Base-by-base conservation (phyloP, 2,329 filamentous ascomycete species). In the Mycosphaerella sp. region DNA sequence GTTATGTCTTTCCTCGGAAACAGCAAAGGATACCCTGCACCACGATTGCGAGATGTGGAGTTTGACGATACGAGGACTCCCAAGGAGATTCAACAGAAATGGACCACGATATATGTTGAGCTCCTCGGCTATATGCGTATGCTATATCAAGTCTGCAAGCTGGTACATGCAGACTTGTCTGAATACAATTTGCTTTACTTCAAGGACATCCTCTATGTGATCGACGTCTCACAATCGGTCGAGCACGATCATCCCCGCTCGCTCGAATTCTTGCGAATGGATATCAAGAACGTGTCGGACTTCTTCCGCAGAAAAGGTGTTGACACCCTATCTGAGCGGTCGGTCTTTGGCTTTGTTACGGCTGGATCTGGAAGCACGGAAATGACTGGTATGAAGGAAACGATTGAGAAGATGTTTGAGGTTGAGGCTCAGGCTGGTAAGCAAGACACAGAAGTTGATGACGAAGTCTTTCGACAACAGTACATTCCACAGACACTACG, bases 111-210 rank as follows among this genome's bases (percentile, higher is more conserved):
- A 12, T 98, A 98, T 68, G 68, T 89, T 10, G 86, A 95, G 66
- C 77, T 96, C 3, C 72, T 98, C 12, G 82, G 85, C 16, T 84
- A 95, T 64, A 95, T 98, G 89, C 84, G 90, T 47, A 83, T 84
- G 52, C 85, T 98, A 77, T 97, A 96, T 72, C 90, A 95, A 67
- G 82, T 85, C 36, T 98, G 93, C 71, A 82, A 80, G 48, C 82
- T 98, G 6, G 91, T 98, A 0, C 93, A 98, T 68, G 93, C 90
- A 44, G 93, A 98, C 80, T 69, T 98, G 67, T 95, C 88, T 75
- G 93, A 98, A 77, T 98, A 98, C 80, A 98, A 98, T 66, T 81
- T 97, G 46, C 79, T 98, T 16, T 98, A 94, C 73, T 79, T 96
- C 73, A 79, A 89, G 50, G 77, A 81, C 52, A 82, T 81, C 62